Evolutionary conservation across 129 eudicot species (phyloP).

Genomic region (Daucus carota): DH1_v3.0 NC_030384.2:33240501-33241000

Average conservation of each 20-base stretch:
- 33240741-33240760: background rate
- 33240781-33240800: background rate
- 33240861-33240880: conserved; percentile 28
- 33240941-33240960: conserved; percentile 59
- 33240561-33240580: background rate
- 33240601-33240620: background rate
- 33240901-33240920: conserved; percentile 36
- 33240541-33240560: background rate
- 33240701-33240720: conserved; percentile 13
- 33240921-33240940: conserved; percentile 48
- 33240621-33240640: conserved; percentile 9
- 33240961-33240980: conserved; percentile 80
- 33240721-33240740: conserved; percentile 8
- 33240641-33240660: conserved; percentile 12
- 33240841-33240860: conserved; percentile 27
- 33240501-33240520: background rate
- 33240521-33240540: background rate
- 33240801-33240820: background rate
- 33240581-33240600: background rate
- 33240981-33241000: conserved; percentile 61
- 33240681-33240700: conserved; percentile 18
- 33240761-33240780: background rate
- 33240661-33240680: conserved; percentile 15
- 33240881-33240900: conserved; percentile 45
- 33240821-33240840: background rate